These are phyloP conservation scores for Cryptosporidium baileyi DNA, from an alignment of 169 alveolate species.

Conservation along the genomic window DNA sequence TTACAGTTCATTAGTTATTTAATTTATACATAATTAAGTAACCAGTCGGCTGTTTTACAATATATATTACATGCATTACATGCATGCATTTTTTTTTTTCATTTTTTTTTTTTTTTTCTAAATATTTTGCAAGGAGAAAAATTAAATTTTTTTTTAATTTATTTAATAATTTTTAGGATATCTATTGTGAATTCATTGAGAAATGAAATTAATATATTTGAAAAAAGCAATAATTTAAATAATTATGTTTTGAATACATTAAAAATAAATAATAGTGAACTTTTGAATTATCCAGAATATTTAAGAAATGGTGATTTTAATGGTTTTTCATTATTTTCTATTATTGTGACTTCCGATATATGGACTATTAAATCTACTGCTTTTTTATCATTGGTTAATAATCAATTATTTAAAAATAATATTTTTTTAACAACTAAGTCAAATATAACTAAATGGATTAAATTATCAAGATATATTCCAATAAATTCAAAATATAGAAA, in stretches of 20 bases:
- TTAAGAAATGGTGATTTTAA: background rate
- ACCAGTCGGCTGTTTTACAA: slow-evolving; percentile 70
- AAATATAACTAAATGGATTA: slow-evolving; percentile 2
- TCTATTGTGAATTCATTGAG: background rate
- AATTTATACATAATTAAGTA: slow-evolving; percentile 6
- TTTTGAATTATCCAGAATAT: background rate
- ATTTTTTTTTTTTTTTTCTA: background rate
- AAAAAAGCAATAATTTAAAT: background rate
- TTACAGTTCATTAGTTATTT: slow-evolving; percentile 68
- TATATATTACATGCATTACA: background rate
- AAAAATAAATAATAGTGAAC: background rate
- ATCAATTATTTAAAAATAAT: background rate
- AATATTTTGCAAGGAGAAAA: too few relatives aligned
- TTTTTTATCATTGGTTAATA: slow-evolving; percentile 1
- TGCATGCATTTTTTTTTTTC: background rate
- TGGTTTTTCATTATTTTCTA: background rate
- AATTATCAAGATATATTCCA: slow-evolving; percentile 14
- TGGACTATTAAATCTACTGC: slow-evolving; percentile 65
- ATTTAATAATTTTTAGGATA: background rate
- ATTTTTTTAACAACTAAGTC: background rate
- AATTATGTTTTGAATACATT: background rate
- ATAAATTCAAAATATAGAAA: background rate
- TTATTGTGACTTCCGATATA: slow-evolving; percentile 9
- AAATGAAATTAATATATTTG: background rate
- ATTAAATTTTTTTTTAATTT: background rate